Evolutionary conservation across 169 alveolate genomes (phyloP).

Genomic region (Neospora caninum): DNA sequence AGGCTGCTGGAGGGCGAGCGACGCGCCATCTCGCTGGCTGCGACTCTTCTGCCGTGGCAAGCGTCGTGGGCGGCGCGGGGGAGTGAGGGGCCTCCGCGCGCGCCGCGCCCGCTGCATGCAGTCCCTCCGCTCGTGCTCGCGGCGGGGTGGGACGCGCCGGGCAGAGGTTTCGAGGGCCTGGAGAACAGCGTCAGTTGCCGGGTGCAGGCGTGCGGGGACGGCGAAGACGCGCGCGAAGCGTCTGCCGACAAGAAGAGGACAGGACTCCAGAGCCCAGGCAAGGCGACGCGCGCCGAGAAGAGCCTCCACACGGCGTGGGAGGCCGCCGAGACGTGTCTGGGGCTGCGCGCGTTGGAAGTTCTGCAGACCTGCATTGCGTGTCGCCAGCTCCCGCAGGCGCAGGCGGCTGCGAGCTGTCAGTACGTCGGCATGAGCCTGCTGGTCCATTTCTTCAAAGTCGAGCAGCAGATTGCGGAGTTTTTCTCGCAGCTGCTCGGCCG

Average conservation of each 20-base stretch:
- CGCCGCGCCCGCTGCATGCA: neutral
- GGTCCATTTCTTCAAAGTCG: neutral
- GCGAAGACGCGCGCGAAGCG: neutral
- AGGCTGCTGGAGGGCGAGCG: neutral
- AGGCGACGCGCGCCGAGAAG: neutral
- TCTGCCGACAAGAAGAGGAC: neutral
- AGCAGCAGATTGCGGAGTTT: conserved; percentile 9
- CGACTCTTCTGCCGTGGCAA: neutral
- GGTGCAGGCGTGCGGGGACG: neutral
- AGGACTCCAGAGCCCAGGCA: neutral
- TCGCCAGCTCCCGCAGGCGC: neutral
- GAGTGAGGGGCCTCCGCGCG: neutral
- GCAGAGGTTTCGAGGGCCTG: neutral
- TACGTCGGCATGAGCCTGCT: neutral
- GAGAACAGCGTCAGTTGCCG: neutral
- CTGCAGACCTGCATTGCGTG: neutral
- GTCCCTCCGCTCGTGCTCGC: neutral
- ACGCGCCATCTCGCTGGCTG: neutral
- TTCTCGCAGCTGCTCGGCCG: neutral
- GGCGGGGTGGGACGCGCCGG: neutral
- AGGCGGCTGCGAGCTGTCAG: neutral
- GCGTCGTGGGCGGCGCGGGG: neutral
- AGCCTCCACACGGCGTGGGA: neutral
- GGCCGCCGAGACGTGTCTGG: neutral
- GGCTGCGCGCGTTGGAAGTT: conserved; percentile 19